Conservation (phyloP, 495 filamentous ascomycete species). For the Penicillium verhagenii region DNA sequence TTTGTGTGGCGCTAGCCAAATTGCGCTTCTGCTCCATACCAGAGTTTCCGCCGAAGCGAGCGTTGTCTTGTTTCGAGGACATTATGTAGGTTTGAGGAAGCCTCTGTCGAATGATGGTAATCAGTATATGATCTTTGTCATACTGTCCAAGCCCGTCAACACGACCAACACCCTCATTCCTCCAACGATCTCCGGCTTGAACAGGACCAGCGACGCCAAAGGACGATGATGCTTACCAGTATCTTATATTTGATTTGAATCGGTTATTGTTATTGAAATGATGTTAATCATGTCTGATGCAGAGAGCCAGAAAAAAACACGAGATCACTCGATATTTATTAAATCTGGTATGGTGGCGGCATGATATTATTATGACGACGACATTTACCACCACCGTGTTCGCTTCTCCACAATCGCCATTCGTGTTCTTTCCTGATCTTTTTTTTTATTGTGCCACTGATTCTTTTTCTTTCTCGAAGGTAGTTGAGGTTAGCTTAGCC, state of each 20-base stretch:
- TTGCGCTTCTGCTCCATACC: too few species aligned
- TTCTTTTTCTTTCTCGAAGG: slow-evolving; percentile 14
- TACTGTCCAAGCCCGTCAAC: not conserved
- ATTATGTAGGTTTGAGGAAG: not conserved
- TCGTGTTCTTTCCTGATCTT: too few species aligned
- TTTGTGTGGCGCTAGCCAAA: slow-evolving; percentile 17
- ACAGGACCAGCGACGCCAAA: not conserved
- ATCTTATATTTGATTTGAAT: not conserved
- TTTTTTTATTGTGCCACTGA: slow-evolving; percentile 8
- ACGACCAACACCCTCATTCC: too few species aligned
- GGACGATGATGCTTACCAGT: not conserved
- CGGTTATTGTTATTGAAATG: not conserved
- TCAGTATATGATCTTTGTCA: not conserved
- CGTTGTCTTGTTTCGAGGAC: not conserved
- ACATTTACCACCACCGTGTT: slow-evolving; percentile 22
- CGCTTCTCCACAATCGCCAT: slow-evolving; percentile 19
- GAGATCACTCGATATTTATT: not conserved
- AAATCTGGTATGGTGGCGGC: slow-evolving; percentile 17
- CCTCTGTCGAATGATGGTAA: not conserved
- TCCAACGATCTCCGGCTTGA: not conserved
- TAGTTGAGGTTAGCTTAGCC: not conserved
- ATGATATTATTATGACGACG: slow-evolving; percentile 28
- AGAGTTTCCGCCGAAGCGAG: not conserved
- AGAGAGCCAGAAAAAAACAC: not conserved
- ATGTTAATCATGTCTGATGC: not conserved